Conservation (phyloP, 306 rosid species). For the Cucurbita moschata region DNA sequence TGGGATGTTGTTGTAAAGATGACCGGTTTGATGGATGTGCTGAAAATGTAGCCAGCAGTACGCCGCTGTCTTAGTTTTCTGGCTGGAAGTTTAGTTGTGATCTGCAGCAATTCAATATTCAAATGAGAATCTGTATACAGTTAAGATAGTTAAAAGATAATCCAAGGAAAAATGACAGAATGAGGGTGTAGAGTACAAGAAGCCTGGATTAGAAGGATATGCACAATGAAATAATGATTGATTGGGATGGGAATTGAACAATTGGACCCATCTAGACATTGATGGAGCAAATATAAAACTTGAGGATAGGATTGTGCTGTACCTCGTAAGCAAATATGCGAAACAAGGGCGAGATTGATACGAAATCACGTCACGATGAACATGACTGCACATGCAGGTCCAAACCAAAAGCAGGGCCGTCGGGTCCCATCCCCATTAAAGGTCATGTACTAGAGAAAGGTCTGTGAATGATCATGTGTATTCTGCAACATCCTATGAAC, state of each 20-base stretch:
- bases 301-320: constrained; percentile 4
- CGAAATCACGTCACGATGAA: not conserved
- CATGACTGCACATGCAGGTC: constrained; percentile 12
- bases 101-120: not conserved
- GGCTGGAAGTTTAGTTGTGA: not conserved
- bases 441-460: not conserved
- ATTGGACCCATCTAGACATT: not conserved
- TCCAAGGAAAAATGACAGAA: not conserved
- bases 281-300: constrained; percentile 3
- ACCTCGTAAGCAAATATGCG: constrained; percentile 7
- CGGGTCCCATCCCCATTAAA: not conserved
- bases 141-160: not conserved
- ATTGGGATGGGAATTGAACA: constrained; percentile 1
- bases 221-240: not conserved
- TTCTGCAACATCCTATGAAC: not conserved
- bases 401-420: constrained; percentile 3
- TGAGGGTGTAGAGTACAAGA: not conserved
- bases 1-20: not conserved
- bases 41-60: not conserved
- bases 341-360: constrained; percentile 1
- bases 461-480: constrained; percentile 3
- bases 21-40: not conserved
- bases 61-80: not conserved
- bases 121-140: not conserved
- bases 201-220: constrained; percentile 2